Evolutionary conservation across 208 protist genomes (phyloP), one percentile per base, ranked within the genome.

Genomic region (Wallacemonas sp.): DNA sequence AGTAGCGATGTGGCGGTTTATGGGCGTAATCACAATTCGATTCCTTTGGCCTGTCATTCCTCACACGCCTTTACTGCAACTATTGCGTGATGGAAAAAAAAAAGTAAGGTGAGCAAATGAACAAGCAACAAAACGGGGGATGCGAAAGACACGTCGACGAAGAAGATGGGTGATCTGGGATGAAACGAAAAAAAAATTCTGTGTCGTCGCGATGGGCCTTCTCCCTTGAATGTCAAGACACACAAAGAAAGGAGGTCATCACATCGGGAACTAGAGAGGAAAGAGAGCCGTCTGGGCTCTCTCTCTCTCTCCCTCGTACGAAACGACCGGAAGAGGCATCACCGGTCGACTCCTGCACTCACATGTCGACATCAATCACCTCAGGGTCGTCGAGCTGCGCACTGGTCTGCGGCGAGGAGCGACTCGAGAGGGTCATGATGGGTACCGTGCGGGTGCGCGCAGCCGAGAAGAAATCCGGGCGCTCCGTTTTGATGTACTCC

Each of bases 361-460:
- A 59, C 5, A 59, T 10, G 32, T 59, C 52, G 16, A 59, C 52
- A 25, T 59, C 52, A 41, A 59, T 59, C 11, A 59, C 20, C 22
- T 59, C 52, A 4, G 26, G 26, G 5, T 59, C 36, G 14, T 41
- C 0, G 10, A 41, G 10, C 36, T 41, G 36, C 36, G 7, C 36
- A 14, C 36, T 41, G 36, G 18, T 41, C 32, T 59, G 52, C 22
- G 52, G 52, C n/a, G 52, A 31, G 16, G 52, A 59, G 52, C 52
- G 52, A 41, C 52, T 59, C 4, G 52, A 44, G 16, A 59, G 52
- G 4, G 52, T 59, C 52, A 59, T 25, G 52, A 59, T 59, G 29
- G 52, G 52, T 7, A 59, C 31, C n/a, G 52, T 59, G 52, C 52
- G 52, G 3, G 52, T 59, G 26, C 52, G 52, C 14, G 31, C 3